Conservation (phyloP, 1,284 basidiomycete genomes). For the Austroboletus olivaceoglutinosus region DNA sequence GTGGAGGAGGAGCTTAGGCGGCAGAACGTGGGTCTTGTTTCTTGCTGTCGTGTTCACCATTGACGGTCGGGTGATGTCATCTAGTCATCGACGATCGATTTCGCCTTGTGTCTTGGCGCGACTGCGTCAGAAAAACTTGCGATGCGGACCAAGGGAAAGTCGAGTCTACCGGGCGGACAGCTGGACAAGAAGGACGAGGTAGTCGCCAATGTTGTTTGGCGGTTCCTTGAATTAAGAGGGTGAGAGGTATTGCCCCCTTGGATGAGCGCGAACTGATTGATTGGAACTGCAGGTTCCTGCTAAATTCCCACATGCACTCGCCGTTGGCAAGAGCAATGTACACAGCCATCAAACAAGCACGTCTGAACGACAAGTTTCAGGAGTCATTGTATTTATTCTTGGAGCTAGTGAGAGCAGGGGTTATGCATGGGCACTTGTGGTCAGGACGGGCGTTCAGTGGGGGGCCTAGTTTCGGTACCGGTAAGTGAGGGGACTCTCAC, state of each 20-base stretch:
- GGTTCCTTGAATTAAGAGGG: constrained; percentile 95
- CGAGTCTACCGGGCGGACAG: constrained; percentile 40
- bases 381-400: constrained; percentile 92
- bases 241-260: constrained; percentile 36
- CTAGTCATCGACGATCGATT: constrained; percentile 95
- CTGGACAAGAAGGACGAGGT: constrained; percentile 98
- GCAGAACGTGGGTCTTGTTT: constrained; percentile 77
- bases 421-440: constrained; percentile 93
- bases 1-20: constrained; percentile 94
- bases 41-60: neutral
- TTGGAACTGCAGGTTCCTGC: constrained; percentile 64
- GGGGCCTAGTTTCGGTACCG: constrained; percentile 91
- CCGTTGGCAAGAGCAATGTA: constrained; percentile 89
- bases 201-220: constrained; percentile 97
- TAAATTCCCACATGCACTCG: constrained; percentile 87
- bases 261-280: constrained; percentile 11
- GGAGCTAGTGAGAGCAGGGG: constrained; percentile 90
- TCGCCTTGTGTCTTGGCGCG: constrained; percentile 91
- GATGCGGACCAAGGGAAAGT: constrained; percentile 67
- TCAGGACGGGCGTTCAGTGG: constrained; percentile 87
- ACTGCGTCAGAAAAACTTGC: constrained; percentile 80
- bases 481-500: constrained; percentile 42
- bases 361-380: constrained; percentile 97
- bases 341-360: constrained; percentile 70
- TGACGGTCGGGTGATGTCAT: constrained; percentile 12